Evolutionary conservation across 2,329 filamentous ascomycete genomes (phyloP).

Genomic region (Fusarium floridanum): DNA sequence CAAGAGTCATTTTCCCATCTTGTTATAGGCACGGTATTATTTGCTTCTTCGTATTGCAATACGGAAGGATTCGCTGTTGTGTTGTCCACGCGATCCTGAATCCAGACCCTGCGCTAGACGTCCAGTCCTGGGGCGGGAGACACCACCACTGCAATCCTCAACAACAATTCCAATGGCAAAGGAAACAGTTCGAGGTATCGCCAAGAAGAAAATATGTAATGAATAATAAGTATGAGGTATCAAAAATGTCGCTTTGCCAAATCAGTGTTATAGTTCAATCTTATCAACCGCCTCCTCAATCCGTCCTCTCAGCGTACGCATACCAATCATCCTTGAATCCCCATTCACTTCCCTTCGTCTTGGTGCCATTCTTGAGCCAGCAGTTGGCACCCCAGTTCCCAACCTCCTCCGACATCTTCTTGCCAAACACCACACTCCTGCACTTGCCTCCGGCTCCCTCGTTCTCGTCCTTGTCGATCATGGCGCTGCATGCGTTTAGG

Average conservation of each 20-base stretch:
- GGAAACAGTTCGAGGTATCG: not conserved
- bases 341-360: not conserved
- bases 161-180: not conserved
- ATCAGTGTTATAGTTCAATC: not conserved
- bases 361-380: conserved; percentile 25
- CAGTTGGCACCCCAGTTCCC: conserved; percentile 14
- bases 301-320: conserved; percentile 24
- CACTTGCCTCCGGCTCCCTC: not conserved
- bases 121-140: not conserved
- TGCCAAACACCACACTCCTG: conserved; percentile 23
- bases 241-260: not conserved
- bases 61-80: not conserved
- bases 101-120: not conserved
- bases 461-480: conserved; percentile 24
- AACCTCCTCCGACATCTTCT: conserved; percentile 4
- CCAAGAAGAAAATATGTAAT: conserved; percentile 2
- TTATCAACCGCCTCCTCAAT: not conserved
- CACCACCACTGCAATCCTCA: not conserved
- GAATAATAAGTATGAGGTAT: not conserved
- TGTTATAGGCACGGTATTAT: not conserved
- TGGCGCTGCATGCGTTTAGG: conserved; percentile 19
- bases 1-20: not conserved
- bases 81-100: not conserved
- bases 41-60: not conserved
- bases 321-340: conserved; percentile 17